phyloP scores from a whole-genome alignment of 148 eudicot species.

The Rhododendron molle region DNA sequence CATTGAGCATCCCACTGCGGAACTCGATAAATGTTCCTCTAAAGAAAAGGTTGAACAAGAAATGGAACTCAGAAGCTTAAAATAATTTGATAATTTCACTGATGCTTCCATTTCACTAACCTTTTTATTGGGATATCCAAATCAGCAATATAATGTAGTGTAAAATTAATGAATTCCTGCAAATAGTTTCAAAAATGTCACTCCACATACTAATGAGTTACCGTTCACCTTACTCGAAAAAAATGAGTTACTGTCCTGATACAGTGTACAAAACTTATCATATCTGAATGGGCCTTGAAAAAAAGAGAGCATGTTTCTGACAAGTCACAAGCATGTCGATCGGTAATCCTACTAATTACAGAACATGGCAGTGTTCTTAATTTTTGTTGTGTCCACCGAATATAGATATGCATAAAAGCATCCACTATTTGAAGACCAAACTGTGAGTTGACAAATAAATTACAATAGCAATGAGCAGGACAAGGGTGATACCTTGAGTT shows the following conservation, averaged over 20 bases:
- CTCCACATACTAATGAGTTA: neutral
- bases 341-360: neutral
- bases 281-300: neutral
- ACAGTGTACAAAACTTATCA: neutral
- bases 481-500: conserved; percentile 61
- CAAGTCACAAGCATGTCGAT: neutral
- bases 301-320: neutral
- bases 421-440: neutral
- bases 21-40: conserved; percentile 98
- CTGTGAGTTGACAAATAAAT: neutral
- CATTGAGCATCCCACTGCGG: conserved; percentile 93
- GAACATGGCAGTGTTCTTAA: neutral
- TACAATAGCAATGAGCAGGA: neutral
- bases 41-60: conserved; percentile 6
- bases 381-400: neutral
- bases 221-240: too few relatives aligned
- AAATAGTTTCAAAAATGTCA: conserved; percentile 12
- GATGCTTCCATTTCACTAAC: conserved; percentile 26
- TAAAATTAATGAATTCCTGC: conserved; percentile 94
- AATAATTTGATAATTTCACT: neutral
- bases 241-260: neutral
- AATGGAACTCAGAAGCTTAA: conserved; percentile 3
- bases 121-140: conserved; percentile 94
- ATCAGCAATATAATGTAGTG: conserved; percentile 88
- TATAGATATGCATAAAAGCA: neutral